phyloP scores from a whole-genome alignment of 2,329 filamentous ascomycete species.

The Penicillium decumbens region DNA sequence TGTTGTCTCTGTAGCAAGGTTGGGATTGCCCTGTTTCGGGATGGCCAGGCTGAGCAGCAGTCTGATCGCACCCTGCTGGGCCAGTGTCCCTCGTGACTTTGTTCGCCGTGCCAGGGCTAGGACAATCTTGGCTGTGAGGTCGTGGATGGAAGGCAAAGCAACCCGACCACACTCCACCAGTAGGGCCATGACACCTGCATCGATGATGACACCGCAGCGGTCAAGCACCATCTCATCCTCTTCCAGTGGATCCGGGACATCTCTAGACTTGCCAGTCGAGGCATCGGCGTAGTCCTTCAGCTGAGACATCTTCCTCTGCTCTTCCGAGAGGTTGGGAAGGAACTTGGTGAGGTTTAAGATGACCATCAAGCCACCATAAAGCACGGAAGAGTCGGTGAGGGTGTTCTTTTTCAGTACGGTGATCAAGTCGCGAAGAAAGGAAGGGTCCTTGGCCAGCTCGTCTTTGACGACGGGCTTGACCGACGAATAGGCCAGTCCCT shows the following conservation, averaged over 20 bases:
- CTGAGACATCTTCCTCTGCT: slow-evolving; percentile 86
- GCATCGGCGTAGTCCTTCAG: slow-evolving; percentile 92
- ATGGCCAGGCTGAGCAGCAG: slow-evolving; percentile 68
- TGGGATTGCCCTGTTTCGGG: slow-evolving; percentile 39
- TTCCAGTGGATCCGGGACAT: slow-evolving; percentile 60
- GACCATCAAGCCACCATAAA: slow-evolving; percentile 82
- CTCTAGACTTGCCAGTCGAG: slow-evolving; percentile 64
- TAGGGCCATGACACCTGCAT: slow-evolving; percentile 70
- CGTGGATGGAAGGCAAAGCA: slow-evolving; percentile 63
- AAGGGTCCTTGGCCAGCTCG: slow-evolving; percentile 62
- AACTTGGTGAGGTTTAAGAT: slow-evolving; percentile 81
- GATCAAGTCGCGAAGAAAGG: slow-evolving; percentile 67
- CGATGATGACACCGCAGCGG: slow-evolving; percentile 73
- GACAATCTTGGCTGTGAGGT: slow-evolving; percentile 71
- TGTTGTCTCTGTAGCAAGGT: slow-evolving; percentile 35
- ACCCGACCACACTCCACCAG: slow-evolving; percentile 70
- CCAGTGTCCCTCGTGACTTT: slow-evolving; percentile 69
- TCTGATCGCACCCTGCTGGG: slow-evolving; percentile 89
- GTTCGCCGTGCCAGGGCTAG: slow-evolving; percentile 71
- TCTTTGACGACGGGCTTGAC: slow-evolving; percentile 83
- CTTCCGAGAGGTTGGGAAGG: slow-evolving; percentile 71
- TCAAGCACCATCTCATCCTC: slow-evolving; percentile 69
- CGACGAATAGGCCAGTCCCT: slow-evolving; percentile 88
- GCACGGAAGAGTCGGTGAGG: slow-evolving; percentile 62
- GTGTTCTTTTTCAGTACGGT: slow-evolving; percentile 40